A percentile compares a stretch with the other conserved stretches of the same genome.
Evolutionary conservation across 805 yeast species (phyloP).

Genomic region (Torulaspora quercuum): DNA sequence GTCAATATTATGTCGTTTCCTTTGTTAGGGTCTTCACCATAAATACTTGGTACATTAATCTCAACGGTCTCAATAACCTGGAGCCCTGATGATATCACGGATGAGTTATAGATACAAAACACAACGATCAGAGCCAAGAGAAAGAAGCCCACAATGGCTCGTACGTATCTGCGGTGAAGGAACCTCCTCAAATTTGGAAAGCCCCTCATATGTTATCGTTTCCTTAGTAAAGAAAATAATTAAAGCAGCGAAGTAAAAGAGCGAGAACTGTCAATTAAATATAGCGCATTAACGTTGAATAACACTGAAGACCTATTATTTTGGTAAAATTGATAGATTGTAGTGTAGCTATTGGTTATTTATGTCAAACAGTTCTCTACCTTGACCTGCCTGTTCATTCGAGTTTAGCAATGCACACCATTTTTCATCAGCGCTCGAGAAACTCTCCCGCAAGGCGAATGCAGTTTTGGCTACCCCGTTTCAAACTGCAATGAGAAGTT

Average conservation of each 20-base stretch:
- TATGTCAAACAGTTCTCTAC: too few species aligned
- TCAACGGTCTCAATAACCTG: neutral
- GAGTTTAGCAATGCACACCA: too few species aligned
- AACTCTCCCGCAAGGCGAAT: too few species aligned
- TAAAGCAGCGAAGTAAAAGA: neutral
- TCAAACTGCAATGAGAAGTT: too few species aligned
- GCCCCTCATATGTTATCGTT: neutral
- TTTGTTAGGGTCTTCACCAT: slow-evolving; percentile 5
- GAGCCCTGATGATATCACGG: neutral
- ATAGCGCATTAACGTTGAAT: too few species aligned
- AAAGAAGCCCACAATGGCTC: neutral
- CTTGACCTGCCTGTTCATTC: too few species aligned
- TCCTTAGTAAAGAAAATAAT: neutral
- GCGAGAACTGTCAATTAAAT: too few species aligned
- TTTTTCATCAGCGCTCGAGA: too few species aligned
- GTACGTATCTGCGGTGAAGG: slow-evolving; percentile 4
- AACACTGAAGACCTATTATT: too few species aligned
- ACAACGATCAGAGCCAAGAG: neutral
- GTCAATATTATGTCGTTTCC: slow-evolving; percentile 77
- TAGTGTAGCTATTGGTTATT: too few species aligned
- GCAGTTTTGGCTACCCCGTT: too few species aligned
- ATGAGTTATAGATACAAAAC: neutral
- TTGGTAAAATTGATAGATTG: too few species aligned
- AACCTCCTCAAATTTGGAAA: slow-evolving; percentile 2
- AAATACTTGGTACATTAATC: neutral